Conservation (phyloP, 2,329 filamentous ascomycete genomes). For the Colletotrichum acutatum region DNA sequence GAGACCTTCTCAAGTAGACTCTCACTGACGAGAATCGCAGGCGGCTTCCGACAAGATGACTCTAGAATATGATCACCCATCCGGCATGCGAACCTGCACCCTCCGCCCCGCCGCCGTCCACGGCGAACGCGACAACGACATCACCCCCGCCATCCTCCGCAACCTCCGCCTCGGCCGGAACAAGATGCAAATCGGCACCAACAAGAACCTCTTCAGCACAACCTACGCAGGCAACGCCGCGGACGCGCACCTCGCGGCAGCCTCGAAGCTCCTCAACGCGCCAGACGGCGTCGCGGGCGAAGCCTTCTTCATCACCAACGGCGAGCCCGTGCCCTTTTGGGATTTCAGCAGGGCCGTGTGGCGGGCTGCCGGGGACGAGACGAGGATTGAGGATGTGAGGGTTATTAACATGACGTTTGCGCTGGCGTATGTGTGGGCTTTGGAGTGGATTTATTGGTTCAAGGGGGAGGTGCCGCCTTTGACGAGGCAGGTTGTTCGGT, state of each 20-base stretch:
- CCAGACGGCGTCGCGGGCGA: conserved; percentile 64
- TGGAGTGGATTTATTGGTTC: conserved; percentile 41
- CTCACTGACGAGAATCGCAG: conserved; percentile 6
- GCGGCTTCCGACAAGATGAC: conserved; percentile 32
- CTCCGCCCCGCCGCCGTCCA: conserved; percentile 34
- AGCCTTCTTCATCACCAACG: conserved; percentile 74
- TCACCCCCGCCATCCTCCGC: conserved; percentile 66
- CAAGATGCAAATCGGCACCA: conserved; percentile 69
- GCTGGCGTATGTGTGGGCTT: conserved; percentile 33
- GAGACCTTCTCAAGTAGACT: too few species aligned
- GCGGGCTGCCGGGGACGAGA: conserved; percentile 41
- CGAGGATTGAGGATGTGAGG: conserved; percentile 19
- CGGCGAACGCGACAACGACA: conserved; percentile 58
- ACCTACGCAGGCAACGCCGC: conserved; percentile 74
- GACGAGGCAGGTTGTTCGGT: conserved; percentile 42
- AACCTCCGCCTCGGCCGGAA: conserved; percentile 65
- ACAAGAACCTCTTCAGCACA: conserved; percentile 73
- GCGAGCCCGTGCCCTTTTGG: conserved; percentile 70
- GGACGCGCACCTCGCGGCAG: conserved; percentile 70
- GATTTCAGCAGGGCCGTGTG: conserved; percentile 70
- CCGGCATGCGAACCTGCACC: conserved; percentile 32
- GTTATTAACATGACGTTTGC: conserved; percentile 8
- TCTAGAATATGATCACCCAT: conserved; percentile 24
- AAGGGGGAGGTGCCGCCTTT: conserved; percentile 41
- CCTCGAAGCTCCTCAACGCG: conserved; percentile 62